Percentiles rank a stretch among this genome's conserved stretches.
These are phyloP conservation scores for Erodium moschatum DNA, from an alignment of 441 rosid genomes.

Conservation along the genomic window DNA sequence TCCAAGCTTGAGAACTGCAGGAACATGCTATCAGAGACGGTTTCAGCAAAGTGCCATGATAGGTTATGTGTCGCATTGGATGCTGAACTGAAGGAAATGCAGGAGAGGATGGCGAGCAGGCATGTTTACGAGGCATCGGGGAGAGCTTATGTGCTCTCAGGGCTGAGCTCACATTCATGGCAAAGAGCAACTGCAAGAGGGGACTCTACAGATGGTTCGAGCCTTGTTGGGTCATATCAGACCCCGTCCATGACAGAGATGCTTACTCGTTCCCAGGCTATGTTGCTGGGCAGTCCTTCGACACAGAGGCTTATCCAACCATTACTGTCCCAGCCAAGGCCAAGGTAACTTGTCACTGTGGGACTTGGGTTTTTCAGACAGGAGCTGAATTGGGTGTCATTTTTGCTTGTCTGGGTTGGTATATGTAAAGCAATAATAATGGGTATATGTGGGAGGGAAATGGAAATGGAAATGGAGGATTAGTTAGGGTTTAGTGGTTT, in stretches of 20 bases:
- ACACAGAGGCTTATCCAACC: constrained; percentile 66
- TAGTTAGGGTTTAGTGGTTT: no score
- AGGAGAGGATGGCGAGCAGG: constrained; percentile 49
- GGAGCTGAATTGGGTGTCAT: no score
- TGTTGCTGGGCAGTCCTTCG: constrained; percentile 54
- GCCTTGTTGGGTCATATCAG: constrained; percentile 72
- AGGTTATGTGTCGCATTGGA: constrained; percentile 68
- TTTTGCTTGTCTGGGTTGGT: no score
- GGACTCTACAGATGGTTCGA: constrained; percentile 75
- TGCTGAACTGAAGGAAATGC: constrained; percentile 50
- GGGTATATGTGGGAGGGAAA: no score
- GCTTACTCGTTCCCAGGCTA: constrained; percentile 77
- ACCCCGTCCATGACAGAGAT: constrained; percentile 94
- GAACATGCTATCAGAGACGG: constrained; percentile 44
- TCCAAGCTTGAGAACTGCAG: constrained; percentile 60
- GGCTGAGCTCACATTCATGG: constrained; percentile 99
- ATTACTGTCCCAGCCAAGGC: constrained; percentile 54
- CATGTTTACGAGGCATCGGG: constrained; percentile 88
- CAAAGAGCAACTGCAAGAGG: constrained; percentile 98
- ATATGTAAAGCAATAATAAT: no score
- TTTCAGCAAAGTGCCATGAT: constrained; percentile 60
- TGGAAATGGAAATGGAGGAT: no score
- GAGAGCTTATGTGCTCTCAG: constrained; percentile 90
- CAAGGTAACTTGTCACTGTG: constrained; percentile 41
- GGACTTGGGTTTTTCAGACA: no score